Percentiles rank a stretch among this genome's conserved stretches.
phyloP scores from a whole-genome alignment of 495 filamentous ascomycete species.

The Symbiotaphrina buchneri region DNA sequence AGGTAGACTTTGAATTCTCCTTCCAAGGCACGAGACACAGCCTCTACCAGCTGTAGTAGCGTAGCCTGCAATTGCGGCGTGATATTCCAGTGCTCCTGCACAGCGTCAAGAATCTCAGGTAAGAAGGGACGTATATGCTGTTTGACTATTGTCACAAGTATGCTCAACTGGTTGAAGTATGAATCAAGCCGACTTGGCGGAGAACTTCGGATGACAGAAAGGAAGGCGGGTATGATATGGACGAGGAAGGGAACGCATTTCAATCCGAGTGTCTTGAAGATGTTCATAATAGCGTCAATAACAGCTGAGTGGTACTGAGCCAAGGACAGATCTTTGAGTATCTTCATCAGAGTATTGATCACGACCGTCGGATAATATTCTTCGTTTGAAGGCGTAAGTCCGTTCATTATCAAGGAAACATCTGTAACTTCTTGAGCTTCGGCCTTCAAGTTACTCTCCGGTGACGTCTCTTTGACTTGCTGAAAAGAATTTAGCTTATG shows the following conservation, averaged over 20 bases:
- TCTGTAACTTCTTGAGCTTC: constrained; percentile 60
- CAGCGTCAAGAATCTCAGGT: constrained; percentile 56
- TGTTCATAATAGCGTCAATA: constrained; percentile 97
- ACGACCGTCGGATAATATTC: constrained; percentile 98
- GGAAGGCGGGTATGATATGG: constrained; percentile 83
- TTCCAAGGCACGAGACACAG: constrained; percentile 78
- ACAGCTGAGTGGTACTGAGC: constrained; percentile 78
- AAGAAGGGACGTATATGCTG: constrained; percentile 87
- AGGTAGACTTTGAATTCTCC: constrained; percentile 95
- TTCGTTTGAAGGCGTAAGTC: constrained; percentile 87
- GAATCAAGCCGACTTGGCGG: constrained; percentile 56
- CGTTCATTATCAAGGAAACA: constrained; percentile 92
- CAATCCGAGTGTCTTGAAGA: constrained; percentile 84
- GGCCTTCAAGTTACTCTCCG: constrained; percentile 33
- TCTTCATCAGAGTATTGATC: constrained; percentile 79
- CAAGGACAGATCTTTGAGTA: constrained; percentile 74
- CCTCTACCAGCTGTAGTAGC: constrained; percentile 76
- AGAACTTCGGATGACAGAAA: constrained; percentile 62
- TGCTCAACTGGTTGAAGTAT: constrained; percentile 89
- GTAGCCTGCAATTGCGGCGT: constrained; percentile 63
- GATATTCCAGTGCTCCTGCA: constrained; percentile 69
- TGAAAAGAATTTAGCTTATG: constrained; percentile 10
- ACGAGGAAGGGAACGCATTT: constrained; percentile 89
- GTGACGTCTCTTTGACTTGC: constrained; percentile 37
- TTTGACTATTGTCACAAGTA: constrained; percentile 81